Evolutionary conservation across 805 yeast species (phyloP).

Genomic region (Vanderwaltozyma verrucispora): DNA sequence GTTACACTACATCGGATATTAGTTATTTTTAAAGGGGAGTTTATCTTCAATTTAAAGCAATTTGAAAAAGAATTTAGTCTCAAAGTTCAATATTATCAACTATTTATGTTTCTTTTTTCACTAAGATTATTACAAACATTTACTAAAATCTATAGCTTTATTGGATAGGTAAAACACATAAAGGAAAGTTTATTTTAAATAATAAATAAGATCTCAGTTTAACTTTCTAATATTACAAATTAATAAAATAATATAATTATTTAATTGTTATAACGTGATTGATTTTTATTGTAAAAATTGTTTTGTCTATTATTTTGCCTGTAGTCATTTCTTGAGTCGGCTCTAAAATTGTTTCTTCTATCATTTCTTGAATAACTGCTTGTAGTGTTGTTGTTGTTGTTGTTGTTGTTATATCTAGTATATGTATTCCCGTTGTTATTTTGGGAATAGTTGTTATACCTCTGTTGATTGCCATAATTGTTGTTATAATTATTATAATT

Average conservation of each 20-base stretch:
- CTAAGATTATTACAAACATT: too few species aligned
- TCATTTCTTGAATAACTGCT: conserved; percentile 3
- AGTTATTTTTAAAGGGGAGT: neutral
- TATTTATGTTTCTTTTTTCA: too few species aligned
- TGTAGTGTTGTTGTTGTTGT: conserved; percentile 2
- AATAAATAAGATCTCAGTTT: too few species aligned
- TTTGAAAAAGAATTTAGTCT: conserved; percentile 1
- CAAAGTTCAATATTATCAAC: too few species aligned
- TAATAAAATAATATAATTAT: too few species aligned
- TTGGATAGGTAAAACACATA: too few species aligned
- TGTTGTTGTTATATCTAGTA: neutral
- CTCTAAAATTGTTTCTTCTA: neutral
- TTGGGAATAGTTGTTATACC: conserved; percentile 4
- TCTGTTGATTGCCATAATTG: conserved; percentile 3
- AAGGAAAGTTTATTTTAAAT: too few species aligned
- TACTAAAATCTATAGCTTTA: too few species aligned
- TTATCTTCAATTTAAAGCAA: too few species aligned
- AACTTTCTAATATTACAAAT: too few species aligned
- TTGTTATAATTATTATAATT: conserved; percentile 10
- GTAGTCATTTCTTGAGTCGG: neutral
- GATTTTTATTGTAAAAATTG: conserved; percentile 1
- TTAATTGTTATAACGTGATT: neutral
- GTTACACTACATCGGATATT: conserved; percentile 29
- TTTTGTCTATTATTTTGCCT: conserved; percentile 8
- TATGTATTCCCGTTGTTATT: conserved; percentile 8